A percentile compares a stretch with the other conserved stretches of the same genome.
Evolutionary conservation across 306 rosid genomes (phyloP).

Genomic region (Lathyrus tuberosus): DNA sequence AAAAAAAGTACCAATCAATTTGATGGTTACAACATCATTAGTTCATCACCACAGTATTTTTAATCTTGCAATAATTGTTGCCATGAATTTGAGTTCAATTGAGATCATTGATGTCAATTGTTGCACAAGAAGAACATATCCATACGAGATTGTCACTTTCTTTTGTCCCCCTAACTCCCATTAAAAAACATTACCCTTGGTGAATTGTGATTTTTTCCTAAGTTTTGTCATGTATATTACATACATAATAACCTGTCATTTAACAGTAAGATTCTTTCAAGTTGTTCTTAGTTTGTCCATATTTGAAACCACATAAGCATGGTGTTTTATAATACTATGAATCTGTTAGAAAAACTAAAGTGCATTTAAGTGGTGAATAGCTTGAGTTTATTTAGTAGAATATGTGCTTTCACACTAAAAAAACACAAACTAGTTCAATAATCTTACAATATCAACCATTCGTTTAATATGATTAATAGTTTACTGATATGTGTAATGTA

Average conservation of each 20-base stretch:
- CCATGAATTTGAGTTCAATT: conserved; percentile 15
- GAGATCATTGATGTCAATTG: not conserved
- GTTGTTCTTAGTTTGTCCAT: conserved; percentile 40
- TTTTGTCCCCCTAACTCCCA: conserved; percentile 21
- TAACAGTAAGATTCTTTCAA: conserved; percentile 32
- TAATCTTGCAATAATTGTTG: conserved; percentile 4
- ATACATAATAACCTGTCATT: conserved; percentile 24
- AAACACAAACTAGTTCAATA: too few species aligned
- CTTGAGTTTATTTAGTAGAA: too few species aligned
- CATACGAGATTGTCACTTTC: conserved; percentile 30
- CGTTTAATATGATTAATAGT: too few species aligned
- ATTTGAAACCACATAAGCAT: conserved; percentile 35
- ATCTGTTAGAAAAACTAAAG: not conserved
- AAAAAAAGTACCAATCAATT: not conserved
- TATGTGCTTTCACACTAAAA: too few species aligned
- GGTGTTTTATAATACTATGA: conserved; percentile 34
- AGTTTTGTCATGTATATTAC: conserved; percentile 14
- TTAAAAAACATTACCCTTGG: conserved; percentile 20
- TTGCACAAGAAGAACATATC: not conserved
- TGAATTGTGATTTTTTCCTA: conserved; percentile 18
- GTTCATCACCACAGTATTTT: conserved; percentile 18
- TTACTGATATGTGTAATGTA: too few species aligned
- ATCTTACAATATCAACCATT: too few species aligned
- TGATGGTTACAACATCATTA: conserved; percentile 10
- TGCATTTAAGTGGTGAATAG: too few species aligned